phyloP scores from a whole-genome alignment of 1,284 basidiomycete species.

The Microbotryum lychnidis-dioicae region DNA sequence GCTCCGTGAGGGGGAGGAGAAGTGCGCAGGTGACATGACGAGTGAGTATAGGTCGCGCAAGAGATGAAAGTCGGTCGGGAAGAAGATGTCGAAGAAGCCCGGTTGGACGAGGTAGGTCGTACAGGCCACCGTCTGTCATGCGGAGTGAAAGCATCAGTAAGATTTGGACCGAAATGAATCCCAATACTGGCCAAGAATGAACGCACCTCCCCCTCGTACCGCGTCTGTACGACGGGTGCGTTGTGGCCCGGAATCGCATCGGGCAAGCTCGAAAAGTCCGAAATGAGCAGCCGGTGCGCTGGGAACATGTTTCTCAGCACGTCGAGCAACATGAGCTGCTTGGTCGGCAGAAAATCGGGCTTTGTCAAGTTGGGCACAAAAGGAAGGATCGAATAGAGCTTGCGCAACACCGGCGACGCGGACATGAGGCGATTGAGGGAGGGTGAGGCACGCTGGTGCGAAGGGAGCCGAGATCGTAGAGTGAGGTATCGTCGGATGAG shows the following conservation, averaged over 20 bases:
- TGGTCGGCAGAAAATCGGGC: conserved; percentile 90
- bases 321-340: conserved; percentile 74
- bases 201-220: conserved; percentile 64
- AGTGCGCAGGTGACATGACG: conserved; percentile 47
- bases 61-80: conserved; percentile 84
- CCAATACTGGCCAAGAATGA: no score
- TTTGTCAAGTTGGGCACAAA: conserved; percentile 83
- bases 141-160: not conserved
- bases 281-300: conserved; percentile 78
- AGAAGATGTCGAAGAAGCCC: conserved; percentile 98
- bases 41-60: conserved; percentile 81
- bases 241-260: conserved; percentile 77
- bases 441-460: conserved; percentile 50
- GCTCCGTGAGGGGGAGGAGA: conserved; percentile 47
- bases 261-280: conserved; percentile 83
- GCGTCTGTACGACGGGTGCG: conserved; percentile 93
- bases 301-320: conserved; percentile 80
- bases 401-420: conserved; percentile 48
- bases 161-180: no score
- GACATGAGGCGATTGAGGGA: conserved; percentile 32
- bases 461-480: conserved; percentile 50
- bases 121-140: conserved; percentile 56
- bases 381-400: conserved; percentile 60
- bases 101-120: conserved; percentile 85
- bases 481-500: conserved; percentile 59